Conservation (phyloP, 768 basidiomycete genomes). For the Tulasnella sp. region DNA sequence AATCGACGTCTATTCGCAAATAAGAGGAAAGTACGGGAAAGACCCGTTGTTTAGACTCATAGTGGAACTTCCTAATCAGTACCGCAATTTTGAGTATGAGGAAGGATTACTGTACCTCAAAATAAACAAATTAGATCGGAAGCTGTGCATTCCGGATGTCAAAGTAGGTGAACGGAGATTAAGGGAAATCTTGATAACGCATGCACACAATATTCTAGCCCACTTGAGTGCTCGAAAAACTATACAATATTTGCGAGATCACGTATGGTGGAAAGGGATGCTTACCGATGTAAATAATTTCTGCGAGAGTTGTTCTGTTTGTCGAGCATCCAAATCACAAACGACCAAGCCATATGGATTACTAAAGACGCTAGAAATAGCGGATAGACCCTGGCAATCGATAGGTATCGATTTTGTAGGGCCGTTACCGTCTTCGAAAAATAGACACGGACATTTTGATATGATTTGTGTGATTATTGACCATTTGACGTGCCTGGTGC, state of each 20-base stretch:
- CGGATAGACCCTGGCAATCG: no score
- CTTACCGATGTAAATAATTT: not conserved
- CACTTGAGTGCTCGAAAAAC: conserved; percentile 16
- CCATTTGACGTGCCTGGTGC: conserved; percentile 40
- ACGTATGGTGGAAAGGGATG: conserved; percentile 25
- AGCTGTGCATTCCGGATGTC: conserved; percentile 21
- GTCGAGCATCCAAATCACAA: not conserved
- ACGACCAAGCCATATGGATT: conserved; percentile 29
- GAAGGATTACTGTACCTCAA: not conserved
- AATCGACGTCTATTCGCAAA: conserved; percentile 32
- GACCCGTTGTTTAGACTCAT: conserved; percentile 43
- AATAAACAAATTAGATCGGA: not conserved
- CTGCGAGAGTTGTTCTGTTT: conserved; percentile 1
- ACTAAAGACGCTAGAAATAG: conserved; percentile 23
- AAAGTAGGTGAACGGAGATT: not conserved
- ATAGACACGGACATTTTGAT: conserved; percentile 40
- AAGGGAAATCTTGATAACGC: conserved; percentile 12
- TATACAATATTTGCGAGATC: not conserved
- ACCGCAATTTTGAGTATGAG: conserved; percentile 30
- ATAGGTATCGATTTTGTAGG: conserved; percentile 34
- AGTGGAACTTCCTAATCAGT: conserved; percentile 22
- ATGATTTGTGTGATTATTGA: conserved; percentile 44
- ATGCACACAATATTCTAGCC: conserved; percentile 23
- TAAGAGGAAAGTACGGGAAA: conserved; percentile 38
- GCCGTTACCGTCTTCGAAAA: conserved; percentile 31